Base-by-base conservation (phyloP, 2,329 filamentous ascomycete genomes). In the Periconia macrospinosa region DNA sequence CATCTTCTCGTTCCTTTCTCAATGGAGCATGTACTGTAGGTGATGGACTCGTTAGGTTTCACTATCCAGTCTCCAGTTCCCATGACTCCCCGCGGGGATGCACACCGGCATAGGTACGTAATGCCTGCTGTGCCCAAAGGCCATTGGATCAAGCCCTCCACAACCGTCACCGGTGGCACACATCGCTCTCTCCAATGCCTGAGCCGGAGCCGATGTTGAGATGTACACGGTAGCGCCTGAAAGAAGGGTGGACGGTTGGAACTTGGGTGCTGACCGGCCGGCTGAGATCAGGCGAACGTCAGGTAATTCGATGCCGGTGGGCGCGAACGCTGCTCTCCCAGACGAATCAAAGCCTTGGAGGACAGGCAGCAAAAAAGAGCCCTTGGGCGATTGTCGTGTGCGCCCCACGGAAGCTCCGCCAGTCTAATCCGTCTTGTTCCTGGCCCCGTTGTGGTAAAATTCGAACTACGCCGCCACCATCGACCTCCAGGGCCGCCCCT, bases 341-440 rank as follows among this genome's bases (percentile, higher is more conserved):
- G 27, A 50, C 63, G 59, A 65, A 65, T 68, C 58, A 59, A 30
- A 41, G 35, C 50, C 53, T 41, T 51, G 46, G 8, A 27, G 11
- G 33, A 37, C 33, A n/a, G 15, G 33, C 33, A 27, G 23, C 23
- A 27, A 27, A 27, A n/a, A 27, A 3, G 23, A 3, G 8, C 23
- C 23, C 23, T 27, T 33, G 46, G 11, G 15, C 33, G 33, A 37
- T 41, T 45, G 53, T 57, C 52, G 59, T 47, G 52, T 45, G 48
- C 49, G 46, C 43, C 50, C 52, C 53, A 46, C 54, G 56, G 52
- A 55, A 46, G 45, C 41, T 62, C 50, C 55, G 56, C 61, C 65
- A 69, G 57, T 63, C 23, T 27, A 27, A 46, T 35, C 56, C 51
- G 50, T 51, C 37, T 44, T 61, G 60, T 69, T 62, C 64, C 65